Evolutionary conservation across 805 yeast species (phyloP), one percentile per base, ranked within the genome.

Genomic region (Pichia eremophila): DNA sequence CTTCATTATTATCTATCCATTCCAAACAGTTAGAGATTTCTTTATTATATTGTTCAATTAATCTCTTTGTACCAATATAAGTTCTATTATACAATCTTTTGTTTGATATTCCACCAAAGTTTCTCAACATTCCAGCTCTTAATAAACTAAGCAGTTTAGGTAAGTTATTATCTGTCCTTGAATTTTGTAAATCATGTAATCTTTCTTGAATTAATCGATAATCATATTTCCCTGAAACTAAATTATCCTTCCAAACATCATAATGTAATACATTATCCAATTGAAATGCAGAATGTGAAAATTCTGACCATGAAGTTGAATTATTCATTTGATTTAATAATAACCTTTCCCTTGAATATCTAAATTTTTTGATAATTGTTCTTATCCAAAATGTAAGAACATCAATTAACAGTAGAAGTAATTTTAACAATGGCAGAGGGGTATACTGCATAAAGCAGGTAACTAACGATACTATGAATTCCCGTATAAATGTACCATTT

Each of bases 71-170:
- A 2, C 99, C 99, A 50, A 85, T 71, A 56, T 86, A 84, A 0
- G 95, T 78, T 48, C 88, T 80, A 46, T 83, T 83, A 69, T 85
- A 91, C 41, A 93, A 68, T 46, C 81, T 75, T 53, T 83, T 80
- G 54, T 83, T 85, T 1, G 95, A 77, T 5, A 93, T 87, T 0
- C 95, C 95, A 8, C 95, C 98, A 68, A 91, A 85, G 60, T 93
- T 93, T 39, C 99, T 68, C 35, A 93, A 68, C 58, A 89, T 74
- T 0, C 96, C 95, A 0, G 95, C 83, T 39, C 96, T 68, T 41
- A 91, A 73, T 37, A 83, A 67, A 19, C 84, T 79, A 66, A 84
- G 73, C 18, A 89, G 68, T 34, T 71, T 66, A 19, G 71, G 72
- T 2, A 79, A 68, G 61, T 89, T 87, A 14, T 73, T 73, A 8